Evolutionary conservation across 202 grass and related monocot genomes (phyloP).

Genomic region (Carex sylvatica): DNA sequence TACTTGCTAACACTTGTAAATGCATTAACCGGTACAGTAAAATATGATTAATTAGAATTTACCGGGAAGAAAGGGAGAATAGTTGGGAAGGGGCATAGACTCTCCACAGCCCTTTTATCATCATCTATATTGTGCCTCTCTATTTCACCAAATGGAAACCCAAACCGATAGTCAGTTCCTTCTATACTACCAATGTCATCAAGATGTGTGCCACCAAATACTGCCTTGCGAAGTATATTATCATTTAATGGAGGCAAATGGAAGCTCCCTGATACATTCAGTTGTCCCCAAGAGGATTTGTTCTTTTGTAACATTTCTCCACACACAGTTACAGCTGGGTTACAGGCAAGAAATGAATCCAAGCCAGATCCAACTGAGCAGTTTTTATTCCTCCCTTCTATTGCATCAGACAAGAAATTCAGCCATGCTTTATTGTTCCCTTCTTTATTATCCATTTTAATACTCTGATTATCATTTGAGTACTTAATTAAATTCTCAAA

Average conservation of each 20-base stretch:
- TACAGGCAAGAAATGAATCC: conserved; percentile 29
- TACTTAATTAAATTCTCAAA: conserved; percentile 54
- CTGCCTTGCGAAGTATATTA: conserved; percentile 52
- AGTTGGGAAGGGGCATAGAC: conserved; percentile 69
- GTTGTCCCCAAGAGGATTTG: conserved; percentile 49
- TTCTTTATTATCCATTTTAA: conserved; percentile 21
- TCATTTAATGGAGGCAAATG: conserved; percentile 78
- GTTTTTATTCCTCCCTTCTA: conserved; percentile 45
- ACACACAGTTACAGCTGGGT: conserved; percentile 63
- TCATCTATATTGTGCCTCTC: conserved; percentile 50
- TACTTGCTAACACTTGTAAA: background rate
- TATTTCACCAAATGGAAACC: conserved; percentile 62
- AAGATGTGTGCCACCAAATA: conserved; percentile 51
- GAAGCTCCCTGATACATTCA: conserved; percentile 77
- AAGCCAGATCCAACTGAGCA: conserved; percentile 30
- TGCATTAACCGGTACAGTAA: background rate
- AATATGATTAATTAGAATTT: conserved; percentile 6
- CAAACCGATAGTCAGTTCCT: conserved; percentile 84
- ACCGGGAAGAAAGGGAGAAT: conserved; percentile 79
- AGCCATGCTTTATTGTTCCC: conserved; percentile 56
- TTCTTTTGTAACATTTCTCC: conserved; percentile 49
- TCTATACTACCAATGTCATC: conserved; percentile 34
- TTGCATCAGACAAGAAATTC: conserved; percentile 56
- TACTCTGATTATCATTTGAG: conserved; percentile 15
- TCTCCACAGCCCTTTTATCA: conserved; percentile 60